Evolutionary conservation across 2,329 filamentous ascomycete genomes (phyloP), one percentile per base, ranked within the genome.

Genomic region (Fusarium citri): DNA sequence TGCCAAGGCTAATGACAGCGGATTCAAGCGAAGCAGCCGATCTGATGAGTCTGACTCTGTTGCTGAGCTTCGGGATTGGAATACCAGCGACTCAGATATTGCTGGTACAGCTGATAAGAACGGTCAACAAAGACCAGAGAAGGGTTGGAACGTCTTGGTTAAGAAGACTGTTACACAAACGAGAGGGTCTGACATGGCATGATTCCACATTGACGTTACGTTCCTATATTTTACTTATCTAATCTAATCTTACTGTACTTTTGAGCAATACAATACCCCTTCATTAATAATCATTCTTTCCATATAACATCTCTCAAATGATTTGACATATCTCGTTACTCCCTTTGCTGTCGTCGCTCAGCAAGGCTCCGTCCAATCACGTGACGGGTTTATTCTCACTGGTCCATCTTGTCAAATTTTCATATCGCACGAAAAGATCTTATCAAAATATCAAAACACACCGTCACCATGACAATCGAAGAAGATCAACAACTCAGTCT

Each of bases 161-260:
- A 71, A 75, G 48, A 74, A 75, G 58, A 71, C 73, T 3, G 63
- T 75, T 16, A 46, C 74, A 15, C 73, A 75, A 47, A 74, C 73
- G 16, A 54, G 69, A 48, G 67, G 64, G 1, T 30, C 42, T 12
- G 60, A 57, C 7, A 18, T 65, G 8, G 60, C 37, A 18, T 65
- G 40, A 12, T 16, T 14, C 3, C 7, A 18, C 11, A 47, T 47
- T 37, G 34, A 37, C 34, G 18, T 37, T n/a, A 37, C 34, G 34
- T 37, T 40, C 18, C 34, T 16, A 26, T 26, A 51, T n/a, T 40
- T 16, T 51, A 41, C 9, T 12, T 26, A 51, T 34, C 22, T 31
- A 8, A 26, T 26, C 22, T 50, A 50, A 51, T 25, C 16, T 41
- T 41, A 26, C 40, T 12, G 2, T 28, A 22, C n/a, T 10, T 10